These are phyloP conservation scores for Cordyceps farinosa DNA, from an alignment of 2,329 filamentous ascomycete species.

Conservation along the genomic window DNA sequence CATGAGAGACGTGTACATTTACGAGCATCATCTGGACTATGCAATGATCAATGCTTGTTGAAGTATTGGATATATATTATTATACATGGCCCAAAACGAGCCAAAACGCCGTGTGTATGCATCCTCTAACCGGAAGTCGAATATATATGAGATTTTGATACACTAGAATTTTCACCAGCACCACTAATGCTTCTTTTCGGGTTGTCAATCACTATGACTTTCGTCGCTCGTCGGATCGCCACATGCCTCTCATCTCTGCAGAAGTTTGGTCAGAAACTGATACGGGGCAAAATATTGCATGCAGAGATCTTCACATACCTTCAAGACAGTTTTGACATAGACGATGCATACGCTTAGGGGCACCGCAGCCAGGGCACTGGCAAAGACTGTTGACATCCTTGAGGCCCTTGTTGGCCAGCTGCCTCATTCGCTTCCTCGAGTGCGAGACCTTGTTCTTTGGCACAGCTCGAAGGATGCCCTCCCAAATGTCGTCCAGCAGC, in stretches of 20 bases:
- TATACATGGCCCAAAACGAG: slow-evolving; percentile 30
- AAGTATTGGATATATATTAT: slow-evolving; percentile 19
- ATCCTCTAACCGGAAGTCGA: slow-evolving; percentile 26
- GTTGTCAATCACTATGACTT: background rate
- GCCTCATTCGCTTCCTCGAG: slow-evolving; percentile 87
- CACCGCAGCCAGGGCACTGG: slow-evolving; percentile 85
- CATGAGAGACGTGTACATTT: background rate
- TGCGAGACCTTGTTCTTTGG: slow-evolving; percentile 99
- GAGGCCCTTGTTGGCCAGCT: slow-evolving; percentile 92
- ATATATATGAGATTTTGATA: slow-evolving; percentile 31
- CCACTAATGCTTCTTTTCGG: slow-evolving; percentile 5
- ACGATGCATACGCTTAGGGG: slow-evolving; percentile 81
- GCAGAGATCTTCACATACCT: slow-evolving; percentile 53
- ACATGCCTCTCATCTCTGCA: slow-evolving; percentile 46
- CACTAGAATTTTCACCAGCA: slow-evolving; percentile 18
- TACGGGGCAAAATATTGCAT: too few species aligned
- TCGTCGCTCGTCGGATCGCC: slow-evolving; percentile 26
- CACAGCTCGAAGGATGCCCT: slow-evolving; percentile 84
- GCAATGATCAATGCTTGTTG: background rate
- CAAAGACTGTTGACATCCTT: slow-evolving; percentile 86
- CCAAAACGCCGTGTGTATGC: slow-evolving; percentile 35
- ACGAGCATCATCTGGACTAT: background rate
- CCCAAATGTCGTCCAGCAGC: slow-evolving; percentile 82
- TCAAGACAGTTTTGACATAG: slow-evolving; percentile 83
- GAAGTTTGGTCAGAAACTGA: slow-evolving; percentile 15